These are phyloP conservation scores for Penicillium sp. DNA, from an alignment of 2,329 filamentous ascomycete species.

Conservation along the genomic window DNA sequence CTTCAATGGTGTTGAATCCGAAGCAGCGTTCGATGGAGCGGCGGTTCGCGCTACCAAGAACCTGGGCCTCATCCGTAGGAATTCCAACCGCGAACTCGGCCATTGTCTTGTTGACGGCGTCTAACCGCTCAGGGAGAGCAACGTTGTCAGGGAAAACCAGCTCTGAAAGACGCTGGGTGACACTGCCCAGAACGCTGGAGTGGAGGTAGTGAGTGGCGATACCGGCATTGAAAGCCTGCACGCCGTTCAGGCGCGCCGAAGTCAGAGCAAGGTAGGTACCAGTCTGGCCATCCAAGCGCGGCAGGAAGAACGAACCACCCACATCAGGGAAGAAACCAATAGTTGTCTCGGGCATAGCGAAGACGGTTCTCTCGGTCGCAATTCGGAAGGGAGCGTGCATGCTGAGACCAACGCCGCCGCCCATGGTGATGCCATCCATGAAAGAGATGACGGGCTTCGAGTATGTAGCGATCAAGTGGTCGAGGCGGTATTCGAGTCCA, in stretches of 20 bases:
- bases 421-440: slow-evolving; percentile 99
- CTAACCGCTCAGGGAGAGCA: slow-evolving; percentile 60
- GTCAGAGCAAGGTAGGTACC: slow-evolving; percentile 94
- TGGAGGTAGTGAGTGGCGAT: slow-evolving; percentile 96
- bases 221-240: slow-evolving; percentile 85
- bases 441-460: slow-evolving; percentile 89
- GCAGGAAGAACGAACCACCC: slow-evolving; percentile 92
- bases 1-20: slow-evolving; percentile 62
- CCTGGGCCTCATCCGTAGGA: slow-evolving; percentile 67
- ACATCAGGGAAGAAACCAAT: slow-evolving; percentile 99
- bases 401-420: slow-evolving; percentile 90
- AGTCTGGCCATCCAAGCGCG: slow-evolving; percentile 79
- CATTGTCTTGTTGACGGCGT: slow-evolving; percentile 80
- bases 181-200: slow-evolving; percentile 76
- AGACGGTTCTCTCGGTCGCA: slow-evolving; percentile 90
- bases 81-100: slow-evolving; percentile 88
- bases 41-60: slow-evolving; percentile 69
- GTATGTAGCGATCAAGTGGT: slow-evolving; percentile 94
- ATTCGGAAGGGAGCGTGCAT: slow-evolving; percentile 95
- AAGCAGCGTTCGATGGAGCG: slow-evolving; percentile 84
- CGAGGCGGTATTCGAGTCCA: slow-evolving; percentile 89
- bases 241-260: slow-evolving; percentile 76
- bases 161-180: slow-evolving; percentile 85
- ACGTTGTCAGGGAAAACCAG: slow-evolving; percentile 83
- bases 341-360: slow-evolving; percentile 97